Base-by-base conservation (phyloP, 1,284 basidiomycete species). In the Heterobasidion occidentale region DNA sequence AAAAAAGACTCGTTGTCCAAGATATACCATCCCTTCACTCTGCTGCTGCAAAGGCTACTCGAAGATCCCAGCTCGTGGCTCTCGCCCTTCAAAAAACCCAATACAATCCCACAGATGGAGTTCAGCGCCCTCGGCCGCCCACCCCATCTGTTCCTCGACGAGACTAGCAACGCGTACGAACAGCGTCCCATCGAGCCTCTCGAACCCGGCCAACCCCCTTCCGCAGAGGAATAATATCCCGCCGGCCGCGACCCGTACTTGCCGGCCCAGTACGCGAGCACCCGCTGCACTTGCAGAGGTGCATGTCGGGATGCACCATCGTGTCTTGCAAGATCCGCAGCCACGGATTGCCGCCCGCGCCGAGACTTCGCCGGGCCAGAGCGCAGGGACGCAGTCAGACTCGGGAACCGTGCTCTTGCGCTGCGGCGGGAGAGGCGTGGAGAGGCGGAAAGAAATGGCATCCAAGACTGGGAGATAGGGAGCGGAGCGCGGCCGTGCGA, bases 201-300 rank as follows among this genome's bases (percentile, higher is more conserved):
- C 17, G 66, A 57, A 6, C 7, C 74, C 80, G 6, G 70, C 66
- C 54, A 83, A 62, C 59, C 80, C 79, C 19, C 27, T 27, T 27
- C 27, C 9, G 52, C 60, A 9, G 27, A 27, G 27, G 58, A 59
- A 51, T 68, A 70, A 48, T 67, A 64, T 2, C 77, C 77, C 1
- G 70, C 58, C 4, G 67, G 59, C 8, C 72, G 65, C 36, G 66
- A 62, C 6, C 83, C 81, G 54, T 80, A 85, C 44, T 78, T 54
- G n/a, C 65, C 58, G 0, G 71, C 74, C 61, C 76, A 84, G 65
- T 82, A 78, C 7, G 77, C 74, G 34, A 88, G 67, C 5, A 84
- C 71, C 17, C 86, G 75, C 62, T 83, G 77, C 9, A 76, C 62
- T 87, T 87, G 58, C 77, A 74, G 2, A 86, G 64, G 64, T 88